These are phyloP conservation scores for Beauveria sp. DNA, from an alignment of 2,329 filamentous ascomycete species.

Conservation along the genomic window DNA sequence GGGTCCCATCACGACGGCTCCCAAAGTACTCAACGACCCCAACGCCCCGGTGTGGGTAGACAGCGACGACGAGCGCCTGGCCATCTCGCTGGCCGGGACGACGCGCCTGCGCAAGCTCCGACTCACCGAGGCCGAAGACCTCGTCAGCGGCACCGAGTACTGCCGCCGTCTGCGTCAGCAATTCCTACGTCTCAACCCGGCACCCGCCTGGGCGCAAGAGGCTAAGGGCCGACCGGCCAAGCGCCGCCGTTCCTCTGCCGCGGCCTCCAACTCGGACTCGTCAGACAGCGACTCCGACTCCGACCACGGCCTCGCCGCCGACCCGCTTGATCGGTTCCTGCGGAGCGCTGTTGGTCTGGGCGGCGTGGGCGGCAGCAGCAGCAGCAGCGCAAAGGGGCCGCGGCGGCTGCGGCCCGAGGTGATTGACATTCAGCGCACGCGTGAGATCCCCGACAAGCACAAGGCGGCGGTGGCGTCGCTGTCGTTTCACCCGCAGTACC, in stretches of 20 bases:
- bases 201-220: conserved; percentile 52
- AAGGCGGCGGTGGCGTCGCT: conserved; percentile 75
- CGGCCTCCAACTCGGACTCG: conserved; percentile 22
- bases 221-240: conserved; percentile 43
- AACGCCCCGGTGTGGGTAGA: conserved; percentile 75
- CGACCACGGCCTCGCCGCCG: conserved; percentile 54
- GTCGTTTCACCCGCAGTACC: conserved; percentile 81
- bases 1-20: conserved; percentile 19
- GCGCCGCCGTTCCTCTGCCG: conserved; percentile 44
- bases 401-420: conserved; percentile 77
- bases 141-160: conserved; percentile 83
- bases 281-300: conserved; percentile 37
- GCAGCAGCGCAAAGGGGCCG: conserved; percentile 38
- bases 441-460: conserved; percentile 75
- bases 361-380: conserved; percentile 40
- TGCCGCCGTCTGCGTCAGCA: conserved; percentile 71
- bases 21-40: conserved; percentile 17
- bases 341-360: conserved; percentile 65
- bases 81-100: conserved; percentile 71
- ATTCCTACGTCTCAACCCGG: conserved; percentile 53
- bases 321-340: conserved; percentile 73
- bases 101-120: conserved; percentile 76
- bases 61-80: conserved; percentile 86
- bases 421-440: conserved; percentile 80
- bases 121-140: conserved; percentile 71